Percentiles rank a stretch among this genome's conserved stretches.
These are phyloP conservation scores for Yarrowia deformans DNA, from an alignment of 805 yeast genomes.

Conservation along the genomic window DNA sequence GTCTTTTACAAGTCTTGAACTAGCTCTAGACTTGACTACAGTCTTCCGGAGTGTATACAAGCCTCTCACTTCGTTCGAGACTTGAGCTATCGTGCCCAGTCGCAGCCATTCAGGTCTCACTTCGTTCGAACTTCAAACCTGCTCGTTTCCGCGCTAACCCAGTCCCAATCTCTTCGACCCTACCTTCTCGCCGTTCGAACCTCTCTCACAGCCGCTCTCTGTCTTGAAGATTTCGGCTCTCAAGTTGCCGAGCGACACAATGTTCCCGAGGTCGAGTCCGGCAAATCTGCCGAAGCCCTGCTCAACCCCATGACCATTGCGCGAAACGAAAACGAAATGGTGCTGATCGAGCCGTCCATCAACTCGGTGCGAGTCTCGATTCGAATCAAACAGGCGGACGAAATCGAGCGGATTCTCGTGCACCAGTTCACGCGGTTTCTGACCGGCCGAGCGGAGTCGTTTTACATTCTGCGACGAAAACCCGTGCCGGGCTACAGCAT, in stretches of 20 bases:
- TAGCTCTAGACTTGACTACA: no score
- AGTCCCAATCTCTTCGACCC: slow-evolving; percentile 98
- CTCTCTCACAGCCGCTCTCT: slow-evolving; percentile 90
- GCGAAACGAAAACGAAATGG: slow-evolving; percentile 91
- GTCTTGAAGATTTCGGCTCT: slow-evolving; percentile 92
- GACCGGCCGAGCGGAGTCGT: slow-evolving; percentile 94
- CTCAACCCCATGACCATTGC: slow-evolving; percentile 89
- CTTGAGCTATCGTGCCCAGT: background rate
- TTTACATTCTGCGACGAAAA: slow-evolving; percentile 86
- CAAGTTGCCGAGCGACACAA: slow-evolving; percentile 97
- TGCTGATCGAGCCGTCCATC: slow-evolving; percentile 90
- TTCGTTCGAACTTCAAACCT: background rate
- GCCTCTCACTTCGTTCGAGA: slow-evolving; percentile 2
- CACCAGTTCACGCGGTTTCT: slow-evolving; percentile 93
- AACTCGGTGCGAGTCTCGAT: slow-evolving; percentile 91
- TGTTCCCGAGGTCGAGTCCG: slow-evolving; percentile 87
- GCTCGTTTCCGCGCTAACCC: slow-evolving; percentile 9
- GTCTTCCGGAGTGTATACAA: no score
- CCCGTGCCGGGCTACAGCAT: slow-evolving; percentile 93
- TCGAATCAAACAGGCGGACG: slow-evolving; percentile 96
- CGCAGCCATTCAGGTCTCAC: background rate
- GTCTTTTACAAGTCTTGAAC: no score
- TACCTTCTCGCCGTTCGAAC: slow-evolving; percentile 92
- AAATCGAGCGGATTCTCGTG: slow-evolving; percentile 91
- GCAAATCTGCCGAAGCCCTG: slow-evolving; percentile 80